Evolutionary conservation across 2,329 filamentous ascomycete species (phyloP).

Genomic region (Corniculantispora saksenae): DNA sequence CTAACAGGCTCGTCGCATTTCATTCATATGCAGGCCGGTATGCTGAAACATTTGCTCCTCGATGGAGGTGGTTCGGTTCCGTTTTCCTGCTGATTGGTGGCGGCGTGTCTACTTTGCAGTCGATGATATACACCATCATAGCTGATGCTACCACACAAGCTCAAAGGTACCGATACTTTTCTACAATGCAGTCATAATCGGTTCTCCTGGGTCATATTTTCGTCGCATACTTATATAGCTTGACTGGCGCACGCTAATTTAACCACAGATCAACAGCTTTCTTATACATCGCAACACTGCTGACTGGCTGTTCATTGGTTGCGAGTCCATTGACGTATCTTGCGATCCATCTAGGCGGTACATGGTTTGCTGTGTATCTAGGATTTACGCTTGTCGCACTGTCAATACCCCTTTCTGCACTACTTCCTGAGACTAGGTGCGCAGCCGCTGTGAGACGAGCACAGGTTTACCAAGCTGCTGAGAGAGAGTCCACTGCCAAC

Average conservation of each 20-base stretch:
- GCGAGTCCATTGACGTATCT: slow-evolving; percentile 24
- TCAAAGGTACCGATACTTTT: slow-evolving; percentile 13
- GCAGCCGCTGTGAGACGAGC: neutral
- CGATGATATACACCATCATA: no score
- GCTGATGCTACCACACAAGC: neutral
- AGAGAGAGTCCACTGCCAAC: neutral
- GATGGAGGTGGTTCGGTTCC: no score
- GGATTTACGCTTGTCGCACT: slow-evolving; percentile 18
- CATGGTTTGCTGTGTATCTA: slow-evolving; percentile 19
- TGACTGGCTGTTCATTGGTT: slow-evolving; percentile 22
- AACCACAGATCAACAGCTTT: slow-evolving; percentile 23
- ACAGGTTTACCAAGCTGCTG: neutral
- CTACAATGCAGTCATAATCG: no score
- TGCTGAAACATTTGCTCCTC: slow-evolving; percentile 19
- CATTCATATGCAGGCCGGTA: slow-evolving; percentile 13
- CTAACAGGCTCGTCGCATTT: neutral
- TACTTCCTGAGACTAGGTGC: slow-evolving; percentile 21
- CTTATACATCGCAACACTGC: slow-evolving; percentile 22
- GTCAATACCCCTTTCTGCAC: slow-evolving; percentile 14
- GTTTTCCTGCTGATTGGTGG: no score
- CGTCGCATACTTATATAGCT: no score
- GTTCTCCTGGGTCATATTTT: no score
- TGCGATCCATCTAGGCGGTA: slow-evolving; percentile 19
- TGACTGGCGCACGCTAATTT: no score
- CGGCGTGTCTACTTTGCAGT: no score